phyloP scores from a whole-genome alignment of 306 rosid species.

The Ormosia semicastrata region DNA sequence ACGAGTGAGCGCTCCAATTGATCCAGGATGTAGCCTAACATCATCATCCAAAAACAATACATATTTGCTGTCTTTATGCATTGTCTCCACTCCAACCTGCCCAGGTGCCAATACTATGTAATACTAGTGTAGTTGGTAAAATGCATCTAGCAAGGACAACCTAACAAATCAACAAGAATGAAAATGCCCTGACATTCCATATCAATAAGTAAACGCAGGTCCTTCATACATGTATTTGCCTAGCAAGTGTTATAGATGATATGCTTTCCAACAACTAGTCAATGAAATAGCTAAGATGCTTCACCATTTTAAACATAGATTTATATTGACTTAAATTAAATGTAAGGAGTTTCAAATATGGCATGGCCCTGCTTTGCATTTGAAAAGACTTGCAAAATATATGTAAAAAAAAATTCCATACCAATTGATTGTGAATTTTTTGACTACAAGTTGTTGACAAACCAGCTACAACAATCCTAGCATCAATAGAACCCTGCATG shows the following conservation, averaged over 20 bases:
- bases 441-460: constrained; percentile 96
- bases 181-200: constrained; percentile 10
- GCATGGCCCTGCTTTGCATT: neutral
- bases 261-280: constrained; percentile 1
- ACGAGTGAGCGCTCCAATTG: constrained; percentile 76
- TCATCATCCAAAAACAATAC: constrained; percentile 93
- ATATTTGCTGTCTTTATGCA: constrained; percentile 86
- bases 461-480: constrained; percentile 80
- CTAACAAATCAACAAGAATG: constrained; percentile 10
- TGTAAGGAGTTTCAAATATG: neutral
- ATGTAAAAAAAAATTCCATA: constrained; percentile 25
- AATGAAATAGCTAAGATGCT: neutral
- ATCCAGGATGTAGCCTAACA: constrained; percentile 94
- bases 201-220: neutral
- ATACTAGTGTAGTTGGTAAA: constrained; percentile 12
- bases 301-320: neutral
- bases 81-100: constrained; percentile 91
- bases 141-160: constrained; percentile 2
- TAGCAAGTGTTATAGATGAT: neutral
- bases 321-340: neutral
- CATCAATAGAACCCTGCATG: constrained; percentile 75
- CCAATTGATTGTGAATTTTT: constrained; percentile 97
- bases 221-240: neutral
- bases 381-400: constrained; percentile 17
- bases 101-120: constrained; percentile 19